Conservation (phyloP, 2,329 filamentous ascomycete species). For the Apiospora kogelbergensis region DNA sequence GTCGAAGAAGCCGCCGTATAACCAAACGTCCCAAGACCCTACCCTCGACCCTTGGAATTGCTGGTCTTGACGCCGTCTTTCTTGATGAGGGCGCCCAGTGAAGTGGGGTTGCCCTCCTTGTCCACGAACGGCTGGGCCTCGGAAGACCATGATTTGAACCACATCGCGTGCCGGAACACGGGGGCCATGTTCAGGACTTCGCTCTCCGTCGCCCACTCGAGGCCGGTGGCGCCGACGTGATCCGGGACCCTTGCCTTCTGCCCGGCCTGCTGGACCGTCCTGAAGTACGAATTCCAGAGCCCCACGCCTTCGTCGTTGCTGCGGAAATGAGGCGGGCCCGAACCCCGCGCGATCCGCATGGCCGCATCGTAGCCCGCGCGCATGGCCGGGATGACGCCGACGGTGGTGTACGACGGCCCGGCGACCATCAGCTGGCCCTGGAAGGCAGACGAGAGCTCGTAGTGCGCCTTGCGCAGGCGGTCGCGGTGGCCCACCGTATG, state of each 20-base stretch:
- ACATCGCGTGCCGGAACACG: not conserved
- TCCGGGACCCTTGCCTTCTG: constrained; percentile 10
- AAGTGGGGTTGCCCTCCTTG: not conserved
- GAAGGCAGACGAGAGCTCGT: constrained; percentile 56
- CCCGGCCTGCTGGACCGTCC: not conserved
- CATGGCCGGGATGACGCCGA: constrained; percentile 52
- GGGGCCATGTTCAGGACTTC: constrained; percentile 3
- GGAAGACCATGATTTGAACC: constrained; percentile 15
- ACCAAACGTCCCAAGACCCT: not conserved
- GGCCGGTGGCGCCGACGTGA: constrained; percentile 26
- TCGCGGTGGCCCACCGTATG: constrained; percentile 76
- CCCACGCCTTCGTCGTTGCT: not conserved
- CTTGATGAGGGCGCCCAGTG: not conserved
- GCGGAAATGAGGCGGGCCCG: constrained; percentile 22
- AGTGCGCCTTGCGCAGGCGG: constrained; percentile 58
- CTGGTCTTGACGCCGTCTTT: not conserved
- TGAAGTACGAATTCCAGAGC: not conserved
- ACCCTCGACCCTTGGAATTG: not conserved
- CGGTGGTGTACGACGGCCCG: constrained; percentile 52
- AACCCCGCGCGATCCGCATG: constrained; percentile 32
- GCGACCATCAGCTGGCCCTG: constrained; percentile 64
- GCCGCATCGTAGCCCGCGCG: constrained; percentile 50
- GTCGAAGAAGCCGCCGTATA: not conserved
- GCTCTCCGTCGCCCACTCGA: constrained; percentile 22
- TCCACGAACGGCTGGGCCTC: not conserved